Conservation (phyloP, 2,329 filamentous ascomycete species). For the Ascochyta fabae region DNA sequence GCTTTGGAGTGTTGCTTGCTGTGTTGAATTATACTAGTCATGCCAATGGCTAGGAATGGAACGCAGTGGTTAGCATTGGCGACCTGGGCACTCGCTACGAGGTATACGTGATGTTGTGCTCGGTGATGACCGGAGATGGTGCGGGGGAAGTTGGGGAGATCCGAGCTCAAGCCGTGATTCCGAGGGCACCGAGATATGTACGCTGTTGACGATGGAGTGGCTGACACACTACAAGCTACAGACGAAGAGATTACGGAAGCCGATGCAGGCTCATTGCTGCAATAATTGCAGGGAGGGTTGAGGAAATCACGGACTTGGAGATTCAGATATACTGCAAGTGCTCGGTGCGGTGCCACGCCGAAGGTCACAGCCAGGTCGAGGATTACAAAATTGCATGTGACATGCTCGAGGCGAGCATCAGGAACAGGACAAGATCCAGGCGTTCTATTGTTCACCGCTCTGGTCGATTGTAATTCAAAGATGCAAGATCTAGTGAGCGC, state of each 20-base stretch:
- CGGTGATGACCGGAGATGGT: constrained; percentile 3
- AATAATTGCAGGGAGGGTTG: too few relatives aligned
- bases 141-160: neutral
- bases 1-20: too few relatives aligned
- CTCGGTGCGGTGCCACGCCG: neutral
- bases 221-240: too few relatives aligned
- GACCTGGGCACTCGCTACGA: neutral
- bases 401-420: neutral
- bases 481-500: neutral
- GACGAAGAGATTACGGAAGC: too few relatives aligned
- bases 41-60: too few relatives aligned
- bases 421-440: neutral
- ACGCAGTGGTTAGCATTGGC: too few relatives aligned
- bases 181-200: constrained; percentile 8
- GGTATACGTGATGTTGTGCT: neutral
- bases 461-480: neutral
- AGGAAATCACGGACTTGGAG: too few relatives aligned
- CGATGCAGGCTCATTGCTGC: too few relatives aligned
- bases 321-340: too few relatives aligned
- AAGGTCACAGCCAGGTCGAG: neutral
- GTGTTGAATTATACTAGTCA: too few relatives aligned
- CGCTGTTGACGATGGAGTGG: neutral
- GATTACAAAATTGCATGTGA: constrained; percentile 1
- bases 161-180: constrained; percentile 1
- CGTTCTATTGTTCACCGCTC: neutral